Evolutionary conservation across 2,329 filamentous ascomycete species (phyloP).

Genomic region (Aspergillus sp.): DNA sequence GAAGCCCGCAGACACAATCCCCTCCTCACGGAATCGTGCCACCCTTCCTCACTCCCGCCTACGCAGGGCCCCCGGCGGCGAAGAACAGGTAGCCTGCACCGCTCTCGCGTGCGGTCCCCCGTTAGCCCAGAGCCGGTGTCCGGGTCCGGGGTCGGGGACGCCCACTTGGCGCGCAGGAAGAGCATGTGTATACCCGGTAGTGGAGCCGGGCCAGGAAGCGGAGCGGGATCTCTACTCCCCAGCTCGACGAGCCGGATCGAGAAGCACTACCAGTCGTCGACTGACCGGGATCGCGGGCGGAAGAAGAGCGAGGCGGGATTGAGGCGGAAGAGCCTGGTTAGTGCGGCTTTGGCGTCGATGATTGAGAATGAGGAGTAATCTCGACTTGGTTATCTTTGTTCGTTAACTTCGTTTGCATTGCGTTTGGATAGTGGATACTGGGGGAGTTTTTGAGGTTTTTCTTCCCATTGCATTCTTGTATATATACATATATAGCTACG

Average conservation of each 20-base stretch:
- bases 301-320: conserved; percentile 39
- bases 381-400: too few relatives aligned
- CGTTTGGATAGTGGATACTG: too few relatives aligned
- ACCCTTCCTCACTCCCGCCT: conserved; percentile 39
- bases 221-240: background rate
- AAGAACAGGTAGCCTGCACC: conserved; percentile 27
- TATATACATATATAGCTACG: too few relatives aligned
- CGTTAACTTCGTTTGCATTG: too few relatives aligned
- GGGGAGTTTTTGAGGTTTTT: too few relatives aligned
- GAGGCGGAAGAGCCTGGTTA: conserved; percentile 39
- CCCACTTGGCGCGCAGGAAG: conserved; percentile 23
- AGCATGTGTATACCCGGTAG: conserved; percentile 26
- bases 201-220: conserved; percentile 33
- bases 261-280: conserved; percentile 30
- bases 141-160: background rate
- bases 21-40: conserved; percentile 30
- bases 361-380: conserved; percentile 21
- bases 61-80: conserved; percentile 31
- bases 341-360: conserved; percentile 38
- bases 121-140: conserved; percentile 3
- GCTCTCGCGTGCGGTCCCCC: conserved; percentile 30
- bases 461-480: too few relatives aligned
- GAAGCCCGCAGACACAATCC: conserved; percentile 5
- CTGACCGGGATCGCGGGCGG: conserved; percentile 19
- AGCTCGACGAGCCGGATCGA: conserved; percentile 28